These are phyloP conservation scores for Aspergillus alliaceus DNA, from an alignment of 2,329 filamentous ascomycete genomes.

Conservation along the genomic window DNA sequence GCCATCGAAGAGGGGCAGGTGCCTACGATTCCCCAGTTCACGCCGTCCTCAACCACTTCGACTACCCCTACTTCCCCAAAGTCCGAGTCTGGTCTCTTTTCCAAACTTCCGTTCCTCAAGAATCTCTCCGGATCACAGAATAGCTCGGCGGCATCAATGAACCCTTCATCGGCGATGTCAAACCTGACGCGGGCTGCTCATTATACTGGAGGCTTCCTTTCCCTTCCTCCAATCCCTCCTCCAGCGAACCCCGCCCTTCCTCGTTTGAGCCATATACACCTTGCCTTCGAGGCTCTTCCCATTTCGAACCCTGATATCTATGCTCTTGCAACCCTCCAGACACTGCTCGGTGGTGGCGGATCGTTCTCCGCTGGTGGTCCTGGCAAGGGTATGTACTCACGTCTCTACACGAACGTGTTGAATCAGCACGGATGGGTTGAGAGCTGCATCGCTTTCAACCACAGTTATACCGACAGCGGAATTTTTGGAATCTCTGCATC, in stretches of 20 bases:
- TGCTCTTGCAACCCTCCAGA: slow-evolving; percentile 91
- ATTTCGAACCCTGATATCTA: slow-evolving; percentile 93
- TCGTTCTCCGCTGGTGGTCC: slow-evolving; percentile 96
- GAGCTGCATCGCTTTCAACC: slow-evolving; percentile 93
- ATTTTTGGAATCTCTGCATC: slow-evolving; percentile 91
- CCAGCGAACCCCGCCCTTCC: slow-evolving; percentile 75
- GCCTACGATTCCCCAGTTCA: slow-evolving; percentile 39
- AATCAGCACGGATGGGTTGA: slow-evolving; percentile 99
- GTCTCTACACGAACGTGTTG: slow-evolving; percentile 94
- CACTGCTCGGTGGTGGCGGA: slow-evolving; percentile 89
- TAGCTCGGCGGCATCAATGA: slow-evolving; percentile 57
- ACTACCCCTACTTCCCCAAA: slow-evolving; percentile 40
- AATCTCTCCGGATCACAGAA: slow-evolving; percentile 69
- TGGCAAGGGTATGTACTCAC: slow-evolving; percentile 98
- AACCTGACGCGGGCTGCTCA: slow-evolving; percentile 67
- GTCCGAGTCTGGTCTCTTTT: slow-evolving; percentile 66
- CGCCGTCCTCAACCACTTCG: slow-evolving; percentile 40
- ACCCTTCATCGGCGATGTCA: slow-evolving; percentile 49
- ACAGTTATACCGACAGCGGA: slow-evolving; percentile 93
- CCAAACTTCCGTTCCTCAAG: slow-evolving; percentile 86
- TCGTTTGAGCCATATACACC: slow-evolving; percentile 85
- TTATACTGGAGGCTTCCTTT: slow-evolving; percentile 93
- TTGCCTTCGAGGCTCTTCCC: slow-evolving; percentile 92
- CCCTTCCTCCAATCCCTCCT: slow-evolving; percentile 76
- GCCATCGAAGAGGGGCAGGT: slow-evolving; percentile 32